Conservation (phyloP, 805 yeast genomes). For the Danielia reshetovae region DNA sequence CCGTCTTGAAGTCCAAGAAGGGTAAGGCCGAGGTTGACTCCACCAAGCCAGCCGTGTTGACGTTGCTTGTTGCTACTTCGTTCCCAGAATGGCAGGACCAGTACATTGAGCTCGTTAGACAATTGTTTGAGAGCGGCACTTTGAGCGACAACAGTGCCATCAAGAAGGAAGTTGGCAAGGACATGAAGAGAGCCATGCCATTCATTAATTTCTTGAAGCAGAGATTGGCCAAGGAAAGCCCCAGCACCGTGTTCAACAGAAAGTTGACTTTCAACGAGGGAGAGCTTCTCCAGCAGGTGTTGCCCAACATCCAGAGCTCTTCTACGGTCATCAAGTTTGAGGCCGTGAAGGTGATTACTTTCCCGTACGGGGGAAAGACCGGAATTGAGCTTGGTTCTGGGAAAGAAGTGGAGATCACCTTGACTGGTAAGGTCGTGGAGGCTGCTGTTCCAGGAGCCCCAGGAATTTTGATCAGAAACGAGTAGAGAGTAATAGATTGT, state of each 20-base stretch:
- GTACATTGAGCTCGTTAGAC: conserved; percentile 66
- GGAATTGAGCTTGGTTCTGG: conserved; percentile 71
- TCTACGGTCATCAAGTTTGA: conserved; percentile 54
- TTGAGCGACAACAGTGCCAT: conserved; percentile 63
- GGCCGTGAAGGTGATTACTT: conserved; percentile 56
- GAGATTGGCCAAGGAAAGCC: conserved; percentile 65
- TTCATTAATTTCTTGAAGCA: conserved; percentile 83
- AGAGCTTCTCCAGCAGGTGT: conserved; percentile 55
- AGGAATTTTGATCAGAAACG: conserved; percentile 71
- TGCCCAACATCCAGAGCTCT: conserved; percentile 56
- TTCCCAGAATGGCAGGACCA: conserved; percentile 70
- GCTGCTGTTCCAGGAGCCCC: conserved; percentile 92
- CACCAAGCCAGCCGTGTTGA: conserved; percentile 66
- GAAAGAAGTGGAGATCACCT: conserved; percentile 61
- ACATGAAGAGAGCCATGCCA: conserved; percentile 98
- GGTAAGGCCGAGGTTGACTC: conserved; percentile 77
- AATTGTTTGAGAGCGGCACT: conserved; percentile 60
- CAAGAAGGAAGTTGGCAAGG: conserved; percentile 70
- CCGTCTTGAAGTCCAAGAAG: conserved; percentile 75
- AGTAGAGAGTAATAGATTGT: conserved; percentile 4
- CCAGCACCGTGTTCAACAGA: conserved; percentile 83
- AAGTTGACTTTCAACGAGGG: conserved; percentile 79
- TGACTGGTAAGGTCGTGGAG: conserved; percentile 67
- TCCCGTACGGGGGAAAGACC: conserved; percentile 56
- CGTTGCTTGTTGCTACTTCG: conserved; percentile 70